A percentile compares a stretch with the other conserved stretches of the same genome.
Conservation (phyloP, 768 basidiomycete genomes). For the Termitomyces sp. region DNA sequence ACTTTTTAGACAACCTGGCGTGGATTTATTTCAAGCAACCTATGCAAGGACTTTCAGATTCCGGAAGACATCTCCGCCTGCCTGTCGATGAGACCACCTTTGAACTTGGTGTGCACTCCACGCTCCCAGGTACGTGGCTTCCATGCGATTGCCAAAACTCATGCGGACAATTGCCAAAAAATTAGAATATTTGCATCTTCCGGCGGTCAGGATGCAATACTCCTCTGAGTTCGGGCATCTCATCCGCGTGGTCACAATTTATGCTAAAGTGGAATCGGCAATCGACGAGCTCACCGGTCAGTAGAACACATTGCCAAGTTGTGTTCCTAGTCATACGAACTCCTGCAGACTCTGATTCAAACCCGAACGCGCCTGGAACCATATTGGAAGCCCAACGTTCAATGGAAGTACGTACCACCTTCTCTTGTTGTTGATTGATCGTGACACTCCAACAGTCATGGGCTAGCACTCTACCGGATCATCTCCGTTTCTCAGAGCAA, state of each 20-base stretch:
- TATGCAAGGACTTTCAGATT: slow-evolving; percentile 31
- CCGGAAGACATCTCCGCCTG: slow-evolving; percentile 55
- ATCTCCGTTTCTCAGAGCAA: slow-evolving; percentile 67
- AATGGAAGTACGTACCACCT: slow-evolving; percentile 32
- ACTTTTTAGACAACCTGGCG: slow-evolving; percentile 50
- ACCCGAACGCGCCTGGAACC: slow-evolving; percentile 29
- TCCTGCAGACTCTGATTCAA: slow-evolving; percentile 25
- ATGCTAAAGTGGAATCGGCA: slow-evolving; percentile 53
- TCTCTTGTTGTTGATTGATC: slow-evolving; percentile 1
- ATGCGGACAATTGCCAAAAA: slow-evolving; percentile 15
- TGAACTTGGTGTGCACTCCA: slow-evolving; percentile 61
- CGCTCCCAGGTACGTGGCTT: slow-evolving; percentile 40
- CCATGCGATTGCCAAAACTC: neutral
- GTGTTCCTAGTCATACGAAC: neutral
- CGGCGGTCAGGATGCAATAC: slow-evolving; percentile 53
- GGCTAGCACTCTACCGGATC: slow-evolving; percentile 61
- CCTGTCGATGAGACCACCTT: slow-evolving; percentile 83
- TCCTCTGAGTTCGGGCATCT: slow-evolving; percentile 76
- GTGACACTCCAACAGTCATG: slow-evolving; percentile 31
- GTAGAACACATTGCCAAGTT: slow-evolving; percentile 14
- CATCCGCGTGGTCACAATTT: slow-evolving; percentile 62
- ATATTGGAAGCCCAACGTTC: slow-evolving; percentile 39
- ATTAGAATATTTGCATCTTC: slow-evolving; percentile 66
- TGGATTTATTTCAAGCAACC: slow-evolving; percentile 43
- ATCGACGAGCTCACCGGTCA: slow-evolving; percentile 49